Evolutionary conservation across 78 protist genomes (phyloP).

Genomic region (Speleostelium caveatum): DNA sequence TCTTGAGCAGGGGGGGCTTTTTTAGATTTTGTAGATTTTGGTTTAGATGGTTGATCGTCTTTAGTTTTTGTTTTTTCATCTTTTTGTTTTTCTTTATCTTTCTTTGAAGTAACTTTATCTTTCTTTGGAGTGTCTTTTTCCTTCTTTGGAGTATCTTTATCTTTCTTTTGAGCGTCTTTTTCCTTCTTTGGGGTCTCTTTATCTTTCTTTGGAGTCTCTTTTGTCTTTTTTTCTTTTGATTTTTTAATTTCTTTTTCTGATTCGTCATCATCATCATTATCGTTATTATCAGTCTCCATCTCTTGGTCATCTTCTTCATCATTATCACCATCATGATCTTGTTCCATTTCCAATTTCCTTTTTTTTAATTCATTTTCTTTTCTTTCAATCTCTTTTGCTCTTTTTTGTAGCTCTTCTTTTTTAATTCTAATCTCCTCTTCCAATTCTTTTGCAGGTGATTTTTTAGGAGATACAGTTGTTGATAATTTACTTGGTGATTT

Average conservation of each 20-base stretch:
- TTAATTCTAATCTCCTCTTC: neutral
- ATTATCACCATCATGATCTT: neutral
- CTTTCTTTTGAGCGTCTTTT: neutral
- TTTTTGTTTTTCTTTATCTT: neutral
- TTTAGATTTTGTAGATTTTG: neutral
- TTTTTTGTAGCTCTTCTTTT: neutral
- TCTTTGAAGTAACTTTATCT: neutral
- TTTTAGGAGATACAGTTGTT: no score
- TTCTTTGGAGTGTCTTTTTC: neutral
- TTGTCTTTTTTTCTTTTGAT: neutral
- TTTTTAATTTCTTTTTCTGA: neutral
- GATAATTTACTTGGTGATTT: no score
- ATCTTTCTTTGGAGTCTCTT: no score
- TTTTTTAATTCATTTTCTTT: neutral
- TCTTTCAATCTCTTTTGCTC: slow-evolving; percentile 1
- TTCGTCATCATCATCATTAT: slow-evolving; percentile 11
- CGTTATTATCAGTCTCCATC: neutral
- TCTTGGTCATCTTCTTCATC: slow-evolving; percentile 1
- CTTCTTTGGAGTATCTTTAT: neutral
- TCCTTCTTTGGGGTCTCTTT: neutral
- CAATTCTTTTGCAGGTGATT: neutral
- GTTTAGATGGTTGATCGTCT: neutral
- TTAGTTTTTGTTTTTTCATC: neutral
- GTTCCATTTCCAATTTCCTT: no score
- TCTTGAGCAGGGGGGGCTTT: neutral